A percentile compares a stretch with the other conserved stretches of the same genome.
Evolutionary conservation across 768 basidiomycete genomes (phyloP).

Genomic region (Postia placenta): DNA sequence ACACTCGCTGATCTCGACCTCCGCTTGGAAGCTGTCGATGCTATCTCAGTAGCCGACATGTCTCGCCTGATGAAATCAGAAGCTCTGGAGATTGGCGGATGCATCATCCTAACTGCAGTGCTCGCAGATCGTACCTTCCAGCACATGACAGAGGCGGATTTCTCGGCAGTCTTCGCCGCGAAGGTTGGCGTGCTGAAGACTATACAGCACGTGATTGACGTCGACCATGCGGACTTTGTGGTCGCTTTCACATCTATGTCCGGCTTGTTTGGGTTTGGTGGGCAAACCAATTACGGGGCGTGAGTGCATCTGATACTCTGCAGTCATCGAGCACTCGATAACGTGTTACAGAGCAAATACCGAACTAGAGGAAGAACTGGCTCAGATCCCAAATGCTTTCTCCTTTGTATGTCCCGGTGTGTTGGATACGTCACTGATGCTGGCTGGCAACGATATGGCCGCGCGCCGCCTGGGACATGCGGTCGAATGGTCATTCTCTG

Average conservation of each 20-base stretch:
- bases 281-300: conserved; percentile 15
- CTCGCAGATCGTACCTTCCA: conserved; percentile 10
- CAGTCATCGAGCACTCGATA: background rate
- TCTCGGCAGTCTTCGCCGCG: conserved; percentile 1
- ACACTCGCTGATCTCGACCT: conserved; percentile 3
- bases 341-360: conserved; percentile 10
- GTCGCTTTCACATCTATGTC: conserved; percentile 17
- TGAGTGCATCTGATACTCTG: conserved; percentile 3
- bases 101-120: conserved; percentile 10
- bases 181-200: conserved; percentile 8
- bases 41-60: conserved; percentile 1
- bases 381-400: conserved; percentile 3
- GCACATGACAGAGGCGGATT: conserved; percentile 8
- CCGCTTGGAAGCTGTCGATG: conserved; percentile 5
- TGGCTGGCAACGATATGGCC: background rate
- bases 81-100: conserved; percentile 10
- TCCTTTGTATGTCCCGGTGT: conserved; percentile 4
- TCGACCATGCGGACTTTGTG: conserved; percentile 11
- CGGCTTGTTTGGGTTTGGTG: conserved; percentile 11
- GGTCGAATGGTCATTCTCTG: conserved; percentile 1
- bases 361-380: conserved; percentile 4
- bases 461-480: background rate
- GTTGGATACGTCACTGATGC: conserved; percentile 3
- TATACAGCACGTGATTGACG: conserved; percentile 1
- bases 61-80: background rate